These are phyloP conservation scores for Trichoderma breve DNA, from an alignment of 2,329 filamentous ascomycete genomes.

Conservation along the genomic window DNA sequence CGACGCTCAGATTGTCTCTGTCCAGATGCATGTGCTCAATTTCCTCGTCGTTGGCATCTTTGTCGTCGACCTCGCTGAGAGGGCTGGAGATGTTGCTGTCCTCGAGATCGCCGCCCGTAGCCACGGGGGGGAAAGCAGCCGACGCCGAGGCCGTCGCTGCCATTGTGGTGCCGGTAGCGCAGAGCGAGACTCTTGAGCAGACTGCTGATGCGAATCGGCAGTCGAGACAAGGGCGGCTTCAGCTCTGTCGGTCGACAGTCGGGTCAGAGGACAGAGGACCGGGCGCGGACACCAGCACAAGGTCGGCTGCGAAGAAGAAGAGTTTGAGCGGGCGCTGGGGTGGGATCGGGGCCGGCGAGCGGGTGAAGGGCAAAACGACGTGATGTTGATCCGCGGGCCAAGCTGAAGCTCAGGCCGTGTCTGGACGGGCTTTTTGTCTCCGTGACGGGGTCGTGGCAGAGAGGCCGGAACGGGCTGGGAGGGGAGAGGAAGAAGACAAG, in stretches of 20 bases:
- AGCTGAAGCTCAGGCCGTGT: neutral
- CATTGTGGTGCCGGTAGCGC: slow-evolving; percentile 39
- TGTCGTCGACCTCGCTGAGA: slow-evolving; percentile 86
- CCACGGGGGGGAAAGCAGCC: slow-evolving; percentile 47
- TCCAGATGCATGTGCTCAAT: slow-evolving; percentile 56
- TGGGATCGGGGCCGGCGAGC: neutral
- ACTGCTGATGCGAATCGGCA: neutral
- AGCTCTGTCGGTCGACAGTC: slow-evolving; percentile 1
- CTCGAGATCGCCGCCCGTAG: slow-evolving; percentile 46
- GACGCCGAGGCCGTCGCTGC: slow-evolving; percentile 52
- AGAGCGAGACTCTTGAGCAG: slow-evolving; percentile 21
- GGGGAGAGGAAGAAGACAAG: slow-evolving; percentile 20
- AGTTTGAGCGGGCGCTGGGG: slow-evolving; percentile 16
- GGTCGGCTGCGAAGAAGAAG: slow-evolving; percentile 10
- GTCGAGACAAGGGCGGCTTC: slow-evolving; percentile 3
- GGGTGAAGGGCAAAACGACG: neutral
- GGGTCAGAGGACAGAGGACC: neutral
- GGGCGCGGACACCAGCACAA: slow-evolving; percentile 13
- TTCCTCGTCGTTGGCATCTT: slow-evolving; percentile 67
- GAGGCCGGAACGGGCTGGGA: slow-evolving; percentile 16
- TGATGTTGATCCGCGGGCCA: neutral
- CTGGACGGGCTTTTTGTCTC: neutral
- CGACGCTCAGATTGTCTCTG: slow-evolving; percentile 31
- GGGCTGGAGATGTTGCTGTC: slow-evolving; percentile 82
- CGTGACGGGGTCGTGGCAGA: slow-evolving; percentile 8